Conservation (phyloP, 2,329 filamentous ascomycete genomes). For the Talaromyces sp. region DNA sequence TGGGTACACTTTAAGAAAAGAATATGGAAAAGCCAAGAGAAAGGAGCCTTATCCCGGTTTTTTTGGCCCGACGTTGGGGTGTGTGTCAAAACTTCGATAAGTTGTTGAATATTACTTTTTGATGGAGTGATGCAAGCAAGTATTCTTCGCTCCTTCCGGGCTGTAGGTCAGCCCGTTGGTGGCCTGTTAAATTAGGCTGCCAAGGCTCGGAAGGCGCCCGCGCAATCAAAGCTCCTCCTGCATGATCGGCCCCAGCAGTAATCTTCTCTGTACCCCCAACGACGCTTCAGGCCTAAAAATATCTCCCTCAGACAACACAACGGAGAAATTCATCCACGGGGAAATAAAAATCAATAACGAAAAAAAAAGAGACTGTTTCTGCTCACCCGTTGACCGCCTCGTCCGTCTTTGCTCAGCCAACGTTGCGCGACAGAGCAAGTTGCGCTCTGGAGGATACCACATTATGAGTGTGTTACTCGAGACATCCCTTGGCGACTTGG, state of each 20-base stretch:
- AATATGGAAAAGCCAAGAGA: background rate
- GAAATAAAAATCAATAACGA: background rate
- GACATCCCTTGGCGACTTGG: constrained; percentile 87
- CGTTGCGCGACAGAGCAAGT: background rate
- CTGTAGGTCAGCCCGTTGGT: background rate
- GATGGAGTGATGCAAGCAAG: background rate
- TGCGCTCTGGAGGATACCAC: constrained; percentile 5
- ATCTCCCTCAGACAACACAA: background rate
- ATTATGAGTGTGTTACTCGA: constrained; percentile 89
- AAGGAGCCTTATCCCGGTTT: constrained; percentile 1
- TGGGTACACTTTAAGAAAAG: background rate
- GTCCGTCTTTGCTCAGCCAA: background rate
- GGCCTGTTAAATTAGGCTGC: constrained; percentile 9
- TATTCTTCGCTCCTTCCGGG: too few species aligned
- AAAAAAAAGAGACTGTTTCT: background rate
- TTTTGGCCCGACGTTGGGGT: background rate
- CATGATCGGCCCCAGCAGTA: background rate
- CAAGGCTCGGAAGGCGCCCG: constrained; percentile 10
- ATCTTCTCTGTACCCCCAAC: background rate
- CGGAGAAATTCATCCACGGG: background rate
- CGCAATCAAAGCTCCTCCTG: background rate
- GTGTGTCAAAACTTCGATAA: background rate
- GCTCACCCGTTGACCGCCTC: background rate
- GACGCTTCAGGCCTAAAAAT: background rate
- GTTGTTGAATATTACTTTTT: too few species aligned